phyloP scores from a whole-genome alignment of 495 filamentous ascomycete species.

The Barbatosphaeria neglecta region DNA sequence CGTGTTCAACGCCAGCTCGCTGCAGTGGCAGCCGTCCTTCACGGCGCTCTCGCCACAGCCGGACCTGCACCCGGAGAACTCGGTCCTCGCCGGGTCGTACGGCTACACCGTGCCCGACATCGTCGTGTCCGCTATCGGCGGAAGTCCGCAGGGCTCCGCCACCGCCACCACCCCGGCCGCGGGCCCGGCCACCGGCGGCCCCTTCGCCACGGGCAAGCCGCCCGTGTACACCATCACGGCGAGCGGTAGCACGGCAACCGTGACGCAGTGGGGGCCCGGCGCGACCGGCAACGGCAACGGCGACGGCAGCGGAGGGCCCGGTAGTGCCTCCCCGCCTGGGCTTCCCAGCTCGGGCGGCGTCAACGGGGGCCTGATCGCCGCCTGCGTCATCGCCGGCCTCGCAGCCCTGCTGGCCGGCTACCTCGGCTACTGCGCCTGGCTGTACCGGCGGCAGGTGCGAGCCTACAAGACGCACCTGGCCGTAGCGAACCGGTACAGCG shows the following conservation, averaged over 20 bases:
- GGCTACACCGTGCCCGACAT: constrained; percentile 53
- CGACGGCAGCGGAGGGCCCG: constrained; percentile 5
- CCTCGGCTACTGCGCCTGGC: constrained; percentile 60
- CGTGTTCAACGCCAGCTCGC: constrained; percentile 50
- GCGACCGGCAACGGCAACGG: constrained; percentile 21
- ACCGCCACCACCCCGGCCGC: constrained; percentile 54
- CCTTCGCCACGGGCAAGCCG: constrained; percentile 53
- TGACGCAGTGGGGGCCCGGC: constrained; percentile 22
- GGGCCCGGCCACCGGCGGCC: constrained; percentile 49
- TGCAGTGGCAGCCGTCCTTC: constrained; percentile 51
- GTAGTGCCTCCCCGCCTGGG: not conserved
- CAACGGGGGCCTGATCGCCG: constrained; percentile 50
- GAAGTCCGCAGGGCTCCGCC: constrained; percentile 47
- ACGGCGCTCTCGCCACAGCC: constrained; percentile 27
- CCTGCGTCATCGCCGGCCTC: constrained; percentile 50
- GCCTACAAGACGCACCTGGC: constrained; percentile 53
- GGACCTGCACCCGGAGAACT: constrained; percentile 25
- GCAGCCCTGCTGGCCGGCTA: constrained; percentile 46
- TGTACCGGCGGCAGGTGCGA: constrained; percentile 51
- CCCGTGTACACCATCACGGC: constrained; percentile 54
- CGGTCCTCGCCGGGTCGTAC: constrained; percentile 42
- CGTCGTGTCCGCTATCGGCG: constrained; percentile 54
- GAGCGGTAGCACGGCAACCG: constrained; percentile 44
- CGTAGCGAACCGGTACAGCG: constrained; percentile 34
- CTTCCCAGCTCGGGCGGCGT: not conserved